A percentile compares a stretch with the other conserved stretches of the same genome.
Conservation (phyloP, 495 filamentous ascomycete species). For the Lophiostoma macrostomum region DNA sequence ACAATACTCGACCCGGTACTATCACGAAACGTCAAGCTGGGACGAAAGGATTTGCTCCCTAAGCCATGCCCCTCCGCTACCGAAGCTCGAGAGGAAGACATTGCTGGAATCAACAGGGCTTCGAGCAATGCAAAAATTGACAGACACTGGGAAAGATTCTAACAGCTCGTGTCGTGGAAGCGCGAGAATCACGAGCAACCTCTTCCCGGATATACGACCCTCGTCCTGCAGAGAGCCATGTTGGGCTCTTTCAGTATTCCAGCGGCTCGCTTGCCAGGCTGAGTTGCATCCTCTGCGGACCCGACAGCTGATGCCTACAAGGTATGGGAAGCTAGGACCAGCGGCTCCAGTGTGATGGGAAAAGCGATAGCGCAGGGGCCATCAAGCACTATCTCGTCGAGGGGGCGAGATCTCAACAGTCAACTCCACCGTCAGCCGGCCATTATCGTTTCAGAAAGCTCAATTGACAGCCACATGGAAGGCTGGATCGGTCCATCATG, state of each 20-base stretch:
- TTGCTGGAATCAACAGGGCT: too few relatives aligned
- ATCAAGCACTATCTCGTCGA: background rate
- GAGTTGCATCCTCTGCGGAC: slow-evolving; percentile 4
- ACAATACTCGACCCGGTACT: slow-evolving; percentile 29
- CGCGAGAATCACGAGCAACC: slow-evolving; percentile 13
- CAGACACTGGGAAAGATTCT: slow-evolving; percentile 1
- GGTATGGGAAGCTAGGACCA: too few relatives aligned
- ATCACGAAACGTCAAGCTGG: slow-evolving; percentile 18
- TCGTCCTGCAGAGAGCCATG: slow-evolving; percentile 11
- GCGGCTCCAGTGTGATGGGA: background rate
- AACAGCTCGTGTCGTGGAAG: slow-evolving; percentile 10
- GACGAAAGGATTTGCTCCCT: slow-evolving; percentile 11
- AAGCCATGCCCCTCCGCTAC: slow-evolving; percentile 2
- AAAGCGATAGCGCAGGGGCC: background rate
- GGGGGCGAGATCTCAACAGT: too few relatives aligned
- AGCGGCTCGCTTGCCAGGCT: slow-evolving; percentile 12
- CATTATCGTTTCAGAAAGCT: background rate
- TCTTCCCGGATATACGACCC: slow-evolving; percentile 21
- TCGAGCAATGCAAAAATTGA: too few relatives aligned
- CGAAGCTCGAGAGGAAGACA: slow-evolving; percentile 17
- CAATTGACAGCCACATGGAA: slow-evolving; percentile 13
- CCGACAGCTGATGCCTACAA: slow-evolving; percentile 6
- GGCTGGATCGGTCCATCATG: background rate
- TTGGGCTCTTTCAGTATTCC: background rate
- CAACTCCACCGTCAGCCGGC: too few relatives aligned